Conservation (phyloP, 257 asterid species). For the Penstemon eatonii region DNA sequence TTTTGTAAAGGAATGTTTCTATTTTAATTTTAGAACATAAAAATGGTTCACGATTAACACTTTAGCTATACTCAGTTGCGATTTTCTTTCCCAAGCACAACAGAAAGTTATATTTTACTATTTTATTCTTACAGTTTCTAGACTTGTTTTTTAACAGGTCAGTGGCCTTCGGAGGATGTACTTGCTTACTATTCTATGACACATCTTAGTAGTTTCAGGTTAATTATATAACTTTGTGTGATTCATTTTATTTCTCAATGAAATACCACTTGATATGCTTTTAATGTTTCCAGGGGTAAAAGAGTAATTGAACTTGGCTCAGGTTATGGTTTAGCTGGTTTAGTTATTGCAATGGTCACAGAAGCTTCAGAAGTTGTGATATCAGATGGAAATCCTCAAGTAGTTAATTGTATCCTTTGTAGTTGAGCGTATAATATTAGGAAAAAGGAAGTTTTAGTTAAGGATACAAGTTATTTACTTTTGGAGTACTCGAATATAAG, state of each 20-base stretch:
- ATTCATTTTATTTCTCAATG: slow-evolving; percentile 16
- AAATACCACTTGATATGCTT: slow-evolving; percentile 18
- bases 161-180: slow-evolving; percentile 96
- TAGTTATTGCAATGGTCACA: slow-evolving; percentile 65
- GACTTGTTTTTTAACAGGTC: slow-evolving; percentile 59
- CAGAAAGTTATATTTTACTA: not conserved
- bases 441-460: not conserved
- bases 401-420: slow-evolving; percentile 86
- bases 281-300: slow-evolving; percentile 54
- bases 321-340: slow-evolving; percentile 94
- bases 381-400: slow-evolving; percentile 97
- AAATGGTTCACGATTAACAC: slow-evolving; percentile 2
- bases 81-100: not conserved
- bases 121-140: slow-evolving; percentile 18
- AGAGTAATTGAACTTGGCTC: slow-evolving; percentile 90
- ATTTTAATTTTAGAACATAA: not conserved
- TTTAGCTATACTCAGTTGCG: slow-evolving; percentile 1
- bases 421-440: not conserved
- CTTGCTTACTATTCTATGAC: slow-evolving; percentile 77
- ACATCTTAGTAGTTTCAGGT: slow-evolving; percentile 68
- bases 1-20: not conserved
- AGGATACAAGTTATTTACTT: not conserved
- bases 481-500: slow-evolving; percentile 5
- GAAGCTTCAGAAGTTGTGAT: slow-evolving; percentile 80
- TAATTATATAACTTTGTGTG: slow-evolving; percentile 9